Percentiles rank a stretch among this genome's conserved stretches.
Evolutionary conservation across 2,329 filamentous ascomycete genomes (phyloP).

Genomic region (Fusarium pseudonygamai): DNA sequence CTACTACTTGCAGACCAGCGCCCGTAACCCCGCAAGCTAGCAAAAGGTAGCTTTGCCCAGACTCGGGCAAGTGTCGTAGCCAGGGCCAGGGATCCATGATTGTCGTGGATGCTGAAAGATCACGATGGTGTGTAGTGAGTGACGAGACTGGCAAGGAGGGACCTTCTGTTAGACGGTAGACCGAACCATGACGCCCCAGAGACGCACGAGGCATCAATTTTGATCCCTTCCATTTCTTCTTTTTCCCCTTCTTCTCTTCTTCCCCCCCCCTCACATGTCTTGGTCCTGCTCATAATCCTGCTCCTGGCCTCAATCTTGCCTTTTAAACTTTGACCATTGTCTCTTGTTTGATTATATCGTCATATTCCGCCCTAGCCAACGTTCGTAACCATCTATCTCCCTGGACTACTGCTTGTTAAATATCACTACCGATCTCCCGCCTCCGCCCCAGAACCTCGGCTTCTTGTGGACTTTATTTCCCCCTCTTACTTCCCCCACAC

Average conservation of each 20-base stretch:
- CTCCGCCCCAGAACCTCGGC: conserved; percentile 35
- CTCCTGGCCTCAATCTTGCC: conserved; percentile 5
- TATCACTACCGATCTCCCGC: conserved; percentile 21
- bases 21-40: conserved; percentile 41
- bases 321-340: conserved; percentile 2
- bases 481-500: conserved; percentile 28
- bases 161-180: conserved; percentile 35
- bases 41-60: conserved; percentile 29
- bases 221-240: conserved; percentile 28
- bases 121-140: conserved; percentile 44
- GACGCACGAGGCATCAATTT: conserved; percentile 38
- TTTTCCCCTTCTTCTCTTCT: conserved; percentile 27
- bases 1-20: conserved; percentile 13
- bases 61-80: conserved; percentile 36
- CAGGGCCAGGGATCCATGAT: conserved; percentile 39
- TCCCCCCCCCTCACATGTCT: neutral
- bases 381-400: neutral
- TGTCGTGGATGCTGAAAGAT: conserved; percentile 37
- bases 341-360: conserved; percentile 10
- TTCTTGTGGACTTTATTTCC: conserved; percentile 19
- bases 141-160: conserved; percentile 13
- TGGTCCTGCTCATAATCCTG: neutral
- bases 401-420: neutral
- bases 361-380: conserved; percentile 1
- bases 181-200: conserved; percentile 44